phyloP scores from a whole-genome alignment of 192 early-diverging fungal species.

The Umbelopsis vinacea region DNA sequence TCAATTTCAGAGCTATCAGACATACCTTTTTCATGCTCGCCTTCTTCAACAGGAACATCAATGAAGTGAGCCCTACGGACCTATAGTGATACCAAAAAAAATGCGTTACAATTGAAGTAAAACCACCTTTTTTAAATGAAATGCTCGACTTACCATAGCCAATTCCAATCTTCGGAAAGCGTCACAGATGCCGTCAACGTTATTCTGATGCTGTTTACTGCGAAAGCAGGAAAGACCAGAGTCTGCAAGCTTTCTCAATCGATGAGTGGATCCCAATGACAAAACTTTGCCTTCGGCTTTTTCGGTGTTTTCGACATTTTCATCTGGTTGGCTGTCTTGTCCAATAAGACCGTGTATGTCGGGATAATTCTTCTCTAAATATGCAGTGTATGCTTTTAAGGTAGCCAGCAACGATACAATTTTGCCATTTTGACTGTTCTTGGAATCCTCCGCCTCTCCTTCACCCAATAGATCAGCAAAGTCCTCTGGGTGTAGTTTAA shows the following conservation, averaged over 20 bases:
- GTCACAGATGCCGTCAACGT: background rate
- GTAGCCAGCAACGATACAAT: background rate
- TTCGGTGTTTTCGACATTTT: background rate
- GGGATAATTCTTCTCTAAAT: background rate
- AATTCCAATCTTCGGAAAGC: conserved; percentile 11
- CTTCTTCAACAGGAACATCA: background rate
- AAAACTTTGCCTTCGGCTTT: background rate
- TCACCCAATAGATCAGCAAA: background rate
- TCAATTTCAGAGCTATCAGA: background rate
- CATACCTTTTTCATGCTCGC: background rate
- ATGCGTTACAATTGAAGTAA: no score
- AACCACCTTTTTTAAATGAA: no score
- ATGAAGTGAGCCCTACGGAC: conserved; percentile 4
- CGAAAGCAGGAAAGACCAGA: background rate
- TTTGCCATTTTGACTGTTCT: background rate
- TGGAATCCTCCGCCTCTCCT: background rate
- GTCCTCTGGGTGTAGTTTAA: background rate
- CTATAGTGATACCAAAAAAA: background rate
- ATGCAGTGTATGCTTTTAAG: background rate
- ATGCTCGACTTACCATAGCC: background rate
- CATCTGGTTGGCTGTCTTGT: background rate
- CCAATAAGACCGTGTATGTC: background rate
- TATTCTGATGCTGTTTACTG: background rate
- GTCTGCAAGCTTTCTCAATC: background rate
- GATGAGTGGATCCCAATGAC: background rate